Evolutionary conservation across 768 basidiomycete species (phyloP).

Genomic region (Russula brevipes): DNA sequence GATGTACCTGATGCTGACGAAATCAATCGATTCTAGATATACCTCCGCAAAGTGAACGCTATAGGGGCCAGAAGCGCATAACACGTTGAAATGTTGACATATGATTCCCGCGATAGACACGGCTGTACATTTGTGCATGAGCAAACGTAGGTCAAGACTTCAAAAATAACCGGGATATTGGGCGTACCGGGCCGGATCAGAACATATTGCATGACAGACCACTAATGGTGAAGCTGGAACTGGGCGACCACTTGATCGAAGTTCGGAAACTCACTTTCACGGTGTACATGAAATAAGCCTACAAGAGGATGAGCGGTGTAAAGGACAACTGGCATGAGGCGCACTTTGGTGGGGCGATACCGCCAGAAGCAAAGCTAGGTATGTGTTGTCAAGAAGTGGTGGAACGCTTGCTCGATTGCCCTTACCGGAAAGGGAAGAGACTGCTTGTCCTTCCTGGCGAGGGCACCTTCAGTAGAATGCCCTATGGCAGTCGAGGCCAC

Average conservation of each 20-base stretch:
- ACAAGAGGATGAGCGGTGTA: conserved; percentile 18
- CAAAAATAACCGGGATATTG: not conserved
- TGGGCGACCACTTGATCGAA: not conserved
- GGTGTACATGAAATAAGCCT: conserved; percentile 88
- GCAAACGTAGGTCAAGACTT: conserved; percentile 2
- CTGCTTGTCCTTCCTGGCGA: conserved; percentile 75
- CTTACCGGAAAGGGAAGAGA: conserved; percentile 63
- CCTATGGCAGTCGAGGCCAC: conserved; percentile 65
- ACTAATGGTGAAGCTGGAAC: conserved; percentile 39
- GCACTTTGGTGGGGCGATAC: conserved; percentile 74
- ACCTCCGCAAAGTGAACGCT: conserved; percentile 57
- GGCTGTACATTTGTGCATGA: conserved; percentile 30
- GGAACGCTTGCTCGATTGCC: conserved; percentile 24
- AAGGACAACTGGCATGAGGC: not conserved
- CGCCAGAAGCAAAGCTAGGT: conserved; percentile 73
- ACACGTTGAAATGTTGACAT: conserved; percentile 59
- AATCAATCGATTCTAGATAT: conserved; percentile 70
- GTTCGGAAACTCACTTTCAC: conserved; percentile 52
- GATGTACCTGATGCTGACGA: conserved; percentile 71
- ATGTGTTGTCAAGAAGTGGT: not conserved
- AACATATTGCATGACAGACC: conserved; percentile 87
- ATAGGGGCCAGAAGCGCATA: conserved; percentile 62
- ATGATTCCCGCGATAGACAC: conserved; percentile 76
- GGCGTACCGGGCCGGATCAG: conserved; percentile 56
- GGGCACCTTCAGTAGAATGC: conserved; percentile 59